Conservation (phyloP, 257 asterid species). For the Linaria vulgaris region DNA sequence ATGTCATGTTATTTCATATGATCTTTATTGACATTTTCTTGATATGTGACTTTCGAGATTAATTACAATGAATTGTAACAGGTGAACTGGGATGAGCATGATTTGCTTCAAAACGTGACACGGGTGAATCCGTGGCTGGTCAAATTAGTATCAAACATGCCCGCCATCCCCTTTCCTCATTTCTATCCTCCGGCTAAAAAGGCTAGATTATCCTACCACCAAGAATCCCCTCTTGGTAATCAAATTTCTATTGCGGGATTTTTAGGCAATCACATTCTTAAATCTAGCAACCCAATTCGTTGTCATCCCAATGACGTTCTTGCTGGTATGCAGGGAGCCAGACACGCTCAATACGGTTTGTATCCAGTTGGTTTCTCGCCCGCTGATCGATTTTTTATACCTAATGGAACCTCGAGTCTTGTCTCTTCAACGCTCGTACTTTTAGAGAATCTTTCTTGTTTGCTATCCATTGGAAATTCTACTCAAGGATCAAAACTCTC, state of each 20-base stretch:
- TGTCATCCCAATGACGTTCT: conserved; percentile 63
- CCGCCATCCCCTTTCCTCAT: conserved; percentile 62
- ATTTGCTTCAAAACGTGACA: conserved; percentile 79
- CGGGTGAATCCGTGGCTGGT: conserved; percentile 90
- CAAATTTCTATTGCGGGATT: conserved; percentile 54
- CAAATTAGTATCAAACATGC: conserved; percentile 73
- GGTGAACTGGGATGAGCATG: conserved; percentile 96
- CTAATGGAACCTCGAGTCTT: conserved; percentile 31
- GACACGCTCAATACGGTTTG: conserved; percentile 61
- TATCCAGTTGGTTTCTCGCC: conserved; percentile 46
- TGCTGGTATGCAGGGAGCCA: conserved; percentile 99
- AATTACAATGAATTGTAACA: conserved; percentile 29
- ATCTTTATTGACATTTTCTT: background rate
- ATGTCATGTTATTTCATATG: background rate
- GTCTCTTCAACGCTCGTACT: conserved; percentile 25
- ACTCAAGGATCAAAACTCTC: conserved; percentile 32
- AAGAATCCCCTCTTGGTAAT: conserved; percentile 52
- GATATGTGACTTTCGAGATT: background rate
- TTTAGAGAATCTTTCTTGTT: conserved; percentile 53
- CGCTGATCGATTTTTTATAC: conserved; percentile 32
- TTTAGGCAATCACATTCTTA: conserved; percentile 42
- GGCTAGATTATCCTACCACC: conserved; percentile 48
- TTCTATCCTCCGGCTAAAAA: conserved; percentile 76
- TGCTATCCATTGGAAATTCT: no score
- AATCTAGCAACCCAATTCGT: conserved; percentile 52